Evolutionary conservation across 306 rosid species (phyloP), one percentile per base, ranked within the genome.

Genomic region (Fragaria vesca): DNA sequence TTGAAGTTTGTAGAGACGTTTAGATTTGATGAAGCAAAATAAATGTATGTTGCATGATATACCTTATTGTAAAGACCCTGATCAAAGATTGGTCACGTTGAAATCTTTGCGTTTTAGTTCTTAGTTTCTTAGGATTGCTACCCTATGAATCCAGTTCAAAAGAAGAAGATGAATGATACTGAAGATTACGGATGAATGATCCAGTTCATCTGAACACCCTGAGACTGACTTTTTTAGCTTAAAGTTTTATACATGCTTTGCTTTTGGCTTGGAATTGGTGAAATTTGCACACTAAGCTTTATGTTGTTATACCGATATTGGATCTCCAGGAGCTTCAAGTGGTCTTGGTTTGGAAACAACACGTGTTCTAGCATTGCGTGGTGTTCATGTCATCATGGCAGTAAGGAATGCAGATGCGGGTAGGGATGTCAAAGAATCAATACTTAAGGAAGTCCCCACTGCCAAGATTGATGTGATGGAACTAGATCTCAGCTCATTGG

Each of bases 381-480:
- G 94, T 78, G 96, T 91, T 69, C 91, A 88, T 88, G 93, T 91
- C 67, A 82, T 87, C 73, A 91, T 91, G 98, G 98, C 97, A 4
- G 97, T 91, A 11, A 89, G 98, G 88, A 91, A 87, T 81, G 81
- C 83, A 43, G 85, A 83, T 12, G 78, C 75, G 66, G 94, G 90
- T 46, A 80, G 20, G 80, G 67, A 69, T 30, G 93, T 84, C 52
- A 89, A 74, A 84, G 84, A 84, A 69, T 78, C 77, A 74, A 78
- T 89, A 58, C 65, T 84, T 15, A 68, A 87, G 84, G 85, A 89
- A 83, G 85, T 66, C 70, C 98, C 91, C 72, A 12, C 83, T 0
- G 97, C 91, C 66, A 80, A 83, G 66, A 77, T 93, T 60, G 88
- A 88, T 78, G 94, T 87, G 55, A 85, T 88, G 94, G 88, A 84